phyloP scores from a whole-genome alignment of 768 basidiomycete genomes.

The Sporobolomyces roseus region DNA sequence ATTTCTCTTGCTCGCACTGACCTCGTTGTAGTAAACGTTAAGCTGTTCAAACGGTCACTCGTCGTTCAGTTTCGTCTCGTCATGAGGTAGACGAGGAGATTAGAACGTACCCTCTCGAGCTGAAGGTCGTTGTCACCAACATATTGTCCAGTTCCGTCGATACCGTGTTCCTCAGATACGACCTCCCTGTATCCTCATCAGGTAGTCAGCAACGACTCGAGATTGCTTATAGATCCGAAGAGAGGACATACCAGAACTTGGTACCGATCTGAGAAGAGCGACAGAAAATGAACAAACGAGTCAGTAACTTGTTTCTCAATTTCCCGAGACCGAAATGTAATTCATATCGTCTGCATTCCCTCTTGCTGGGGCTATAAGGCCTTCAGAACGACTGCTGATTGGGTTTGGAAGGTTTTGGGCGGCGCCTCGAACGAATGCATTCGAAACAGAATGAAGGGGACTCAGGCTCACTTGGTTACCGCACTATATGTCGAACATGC shows the following conservation, averaged over 20 bases:
- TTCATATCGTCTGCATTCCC: no score
- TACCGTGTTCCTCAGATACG: slow-evolving; percentile 93
- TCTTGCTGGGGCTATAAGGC: no score
- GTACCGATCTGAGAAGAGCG: slow-evolving; percentile 43
- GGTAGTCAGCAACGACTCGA: slow-evolving; percentile 11
- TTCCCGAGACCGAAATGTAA: no score
- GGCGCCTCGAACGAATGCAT: no score
- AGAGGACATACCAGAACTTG: slow-evolving; percentile 51
- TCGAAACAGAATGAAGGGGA: not conserved
- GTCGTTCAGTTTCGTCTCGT: slow-evolving; percentile 56
- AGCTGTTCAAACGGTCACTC: slow-evolving; percentile 75
- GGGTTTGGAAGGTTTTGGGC: no score
- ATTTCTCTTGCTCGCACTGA: slow-evolving; percentile 51
- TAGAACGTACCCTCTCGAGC: slow-evolving; percentile 64
- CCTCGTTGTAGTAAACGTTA: slow-evolving; percentile 91
- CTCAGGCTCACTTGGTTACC: slow-evolving; percentile 83
- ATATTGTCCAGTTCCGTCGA: slow-evolving; percentile 54
- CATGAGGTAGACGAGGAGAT: not conserved
- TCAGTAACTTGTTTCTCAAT: not conserved
- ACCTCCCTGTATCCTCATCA: slow-evolving; percentile 64
- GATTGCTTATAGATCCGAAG: not conserved
- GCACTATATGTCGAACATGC: slow-evolving; percentile 56
- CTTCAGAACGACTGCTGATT: no score
- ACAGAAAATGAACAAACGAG: not conserved
- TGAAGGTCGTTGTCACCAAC: slow-evolving; percentile 90